Base-by-base conservation (phyloP, 805 yeast species). In the Saccharomycopsis microspora region DNA sequence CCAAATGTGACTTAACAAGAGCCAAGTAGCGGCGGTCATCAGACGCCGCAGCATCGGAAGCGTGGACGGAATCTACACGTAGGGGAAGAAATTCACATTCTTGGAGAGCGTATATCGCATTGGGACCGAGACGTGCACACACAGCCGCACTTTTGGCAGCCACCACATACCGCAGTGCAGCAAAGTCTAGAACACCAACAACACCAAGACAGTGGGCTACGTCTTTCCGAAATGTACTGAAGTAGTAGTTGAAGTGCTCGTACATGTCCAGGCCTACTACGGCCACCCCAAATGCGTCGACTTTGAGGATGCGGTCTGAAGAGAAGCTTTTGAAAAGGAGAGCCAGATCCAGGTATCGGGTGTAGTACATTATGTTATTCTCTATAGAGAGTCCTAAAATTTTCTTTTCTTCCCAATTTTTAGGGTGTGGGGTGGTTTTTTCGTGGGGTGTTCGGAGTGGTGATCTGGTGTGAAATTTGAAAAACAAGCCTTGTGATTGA, bases 1-100 rank as follows among this genome's bases (percentile, higher is more conserved):
- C 64, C 61, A 93, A 68, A 60, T 90, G 96, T 46, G 65, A 64
- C 55, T 75, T 75, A 53, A 90, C 63, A 8, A 93, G 67, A 5
- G 71, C 72, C 33, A 52, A 40, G 34, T 50, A 52, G 5, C 39
- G 11, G 4, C 43, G 29, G 32, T 50, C 53, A 35, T 52, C 55
- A 10, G 44, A 35, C 29, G n/a, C 44, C 10, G 4, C 11, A 28
- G 28, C 27, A 29, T 19, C 30, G 35, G 19, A n/a, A 27, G 43
- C 35, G 5, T 31, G 37, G 34, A 19, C 27, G 32, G 28, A 29
- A 10, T 46, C 45, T 6, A 46, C 33, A 4, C 33, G 27, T 5
- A 50, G 31, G 2, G 54, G 52, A n/a, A 52, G 33, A 32, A 52
- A 42, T n/a, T 47, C 46, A 32, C 45, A 47, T 9, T 44, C 32